These are phyloP conservation scores for Trichosanthes cucumerina DNA, from an alignment of 306 rosid species.

Conservation along the genomic window DNA sequence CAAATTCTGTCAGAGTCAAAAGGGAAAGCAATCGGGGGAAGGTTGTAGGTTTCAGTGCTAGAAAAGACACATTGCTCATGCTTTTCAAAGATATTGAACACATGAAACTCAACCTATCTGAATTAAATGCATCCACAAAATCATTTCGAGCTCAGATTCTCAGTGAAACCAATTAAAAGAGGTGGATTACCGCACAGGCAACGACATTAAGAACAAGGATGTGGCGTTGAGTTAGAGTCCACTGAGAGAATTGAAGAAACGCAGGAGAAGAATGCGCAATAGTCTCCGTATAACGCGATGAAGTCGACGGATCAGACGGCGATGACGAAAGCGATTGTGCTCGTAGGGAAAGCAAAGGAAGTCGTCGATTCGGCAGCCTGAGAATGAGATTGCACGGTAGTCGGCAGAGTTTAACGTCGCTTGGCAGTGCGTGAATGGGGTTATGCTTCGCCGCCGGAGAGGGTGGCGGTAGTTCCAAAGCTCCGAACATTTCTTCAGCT, in stretches of 20 bases:
- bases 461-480: slow-evolving; percentile 30
- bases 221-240: slow-evolving; percentile 57
- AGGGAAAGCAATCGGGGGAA: neutral
- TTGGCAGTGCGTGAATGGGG: neutral
- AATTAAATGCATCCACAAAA: neutral
- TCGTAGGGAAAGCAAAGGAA: slow-evolving; percentile 20
- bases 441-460: slow-evolving; percentile 14
- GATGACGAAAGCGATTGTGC: slow-evolving; percentile 11
- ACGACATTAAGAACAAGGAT: slow-evolving; percentile 47
- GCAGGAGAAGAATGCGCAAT: slow-evolving; percentile 34
- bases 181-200: slow-evolving; percentile 53
- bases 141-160: neutral
- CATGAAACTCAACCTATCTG: neutral
- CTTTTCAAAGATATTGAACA: neutral
- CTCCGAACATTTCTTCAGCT: slow-evolving; percentile 22
- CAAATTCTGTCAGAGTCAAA: neutral
- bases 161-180: neutral
- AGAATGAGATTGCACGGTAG: slow-evolving; percentile 10
- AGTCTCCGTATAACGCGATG: slow-evolving; percentile 33
- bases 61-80: neutral
- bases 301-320: slow-evolving; percentile 19
- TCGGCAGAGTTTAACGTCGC: slow-evolving; percentile 11
- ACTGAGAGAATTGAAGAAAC: slow-evolving; percentile 26
- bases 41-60: neutral
- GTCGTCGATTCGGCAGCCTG: slow-evolving; percentile 14